Percentiles rank a stretch among this genome's conserved stretches.
phyloP scores from a whole-genome alignment of 768 basidiomycete genomes.

The Tulasnella sp. region DNA sequence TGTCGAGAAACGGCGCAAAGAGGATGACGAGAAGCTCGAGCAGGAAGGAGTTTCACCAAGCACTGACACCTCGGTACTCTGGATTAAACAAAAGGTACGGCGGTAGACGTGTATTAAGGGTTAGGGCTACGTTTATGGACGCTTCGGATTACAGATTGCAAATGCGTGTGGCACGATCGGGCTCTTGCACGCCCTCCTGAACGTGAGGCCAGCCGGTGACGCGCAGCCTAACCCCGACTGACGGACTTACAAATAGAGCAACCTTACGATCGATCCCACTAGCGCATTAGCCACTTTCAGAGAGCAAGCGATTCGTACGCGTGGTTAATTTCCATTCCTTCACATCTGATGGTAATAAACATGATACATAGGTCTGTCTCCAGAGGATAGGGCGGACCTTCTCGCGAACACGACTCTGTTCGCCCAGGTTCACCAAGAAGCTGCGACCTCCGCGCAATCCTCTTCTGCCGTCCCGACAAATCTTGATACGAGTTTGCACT shows the following conservation, averaged over 20 bases:
- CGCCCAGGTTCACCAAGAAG: conserved; percentile 67
- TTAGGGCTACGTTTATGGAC: neutral
- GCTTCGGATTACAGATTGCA: conserved; percentile 50
- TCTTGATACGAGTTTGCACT: conserved; percentile 74
- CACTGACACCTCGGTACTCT: conserved; percentile 66
- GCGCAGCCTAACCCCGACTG: conserved; percentile 4
- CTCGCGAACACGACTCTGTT: conserved; percentile 77
- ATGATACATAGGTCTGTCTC: conserved; percentile 53
- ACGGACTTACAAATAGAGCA: conserved; percentile 44
- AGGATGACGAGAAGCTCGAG: conserved; percentile 58
- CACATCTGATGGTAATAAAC: neutral
- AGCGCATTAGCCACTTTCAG: conserved; percentile 68
- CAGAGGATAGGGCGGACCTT: conserved; percentile 66
- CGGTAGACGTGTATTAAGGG: neutral
- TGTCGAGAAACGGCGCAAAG: conserved; percentile 49
- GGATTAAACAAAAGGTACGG: conserved; percentile 85
- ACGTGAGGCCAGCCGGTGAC: conserved; percentile 49
- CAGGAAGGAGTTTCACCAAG: conserved; percentile 44
- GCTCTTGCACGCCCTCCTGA: conserved; percentile 75
- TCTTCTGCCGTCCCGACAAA: conserved; percentile 51
- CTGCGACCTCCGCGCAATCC: conserved; percentile 67
- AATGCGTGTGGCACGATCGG: conserved; percentile 91
- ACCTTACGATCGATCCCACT: conserved; percentile 52
- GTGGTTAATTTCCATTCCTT: neutral
- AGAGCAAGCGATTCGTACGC: conserved; percentile 54